Conservation (phyloP, 192 early-diverging fungal species). For the Linnemannia exigua region DNA sequence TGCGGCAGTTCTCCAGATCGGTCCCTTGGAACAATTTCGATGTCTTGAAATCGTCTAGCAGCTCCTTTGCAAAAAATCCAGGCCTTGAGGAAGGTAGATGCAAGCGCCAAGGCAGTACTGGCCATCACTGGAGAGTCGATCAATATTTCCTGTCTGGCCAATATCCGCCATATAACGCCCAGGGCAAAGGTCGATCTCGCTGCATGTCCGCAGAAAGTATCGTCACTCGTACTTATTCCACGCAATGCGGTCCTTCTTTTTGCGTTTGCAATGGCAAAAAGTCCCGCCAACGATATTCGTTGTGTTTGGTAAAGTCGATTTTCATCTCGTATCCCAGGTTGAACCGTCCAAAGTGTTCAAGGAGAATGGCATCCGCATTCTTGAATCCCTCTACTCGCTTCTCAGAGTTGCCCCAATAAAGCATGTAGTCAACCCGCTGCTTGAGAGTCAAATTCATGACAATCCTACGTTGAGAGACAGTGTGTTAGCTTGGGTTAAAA, state of each 20-base stretch:
- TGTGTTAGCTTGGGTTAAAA: background rate
- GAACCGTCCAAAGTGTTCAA: constrained; percentile 18
- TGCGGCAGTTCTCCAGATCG: constrained; percentile 30
- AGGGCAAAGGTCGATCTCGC: constrained; percentile 31
- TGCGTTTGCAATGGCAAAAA: constrained; percentile 6
- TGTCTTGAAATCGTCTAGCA: constrained; percentile 21
- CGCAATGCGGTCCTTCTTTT: constrained; percentile 5
- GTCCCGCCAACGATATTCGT: constrained; percentile 4
- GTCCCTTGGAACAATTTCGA: constrained; percentile 26
- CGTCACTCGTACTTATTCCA: constrained; percentile 21
- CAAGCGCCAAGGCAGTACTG: constrained; percentile 27
- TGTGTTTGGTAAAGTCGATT: constrained; percentile 1
- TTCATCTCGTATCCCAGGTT: constrained; percentile 10
- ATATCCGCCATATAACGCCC: background rate
- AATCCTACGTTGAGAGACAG: constrained; percentile 1
- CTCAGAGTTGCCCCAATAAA: constrained; percentile 25
- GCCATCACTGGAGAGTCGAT: constrained; percentile 25
- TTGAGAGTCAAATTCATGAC: constrained; percentile 7
- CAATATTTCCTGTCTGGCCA: constrained; percentile 24
- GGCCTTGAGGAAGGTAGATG: constrained; percentile 30
- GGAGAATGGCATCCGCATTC: constrained; percentile 29
- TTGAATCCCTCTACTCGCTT: constrained; percentile 25
- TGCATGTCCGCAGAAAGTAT: constrained; percentile 19
- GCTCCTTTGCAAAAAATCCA: constrained; percentile 25
- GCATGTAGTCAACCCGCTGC: constrained; percentile 28